Evolutionary conservation across 768 basidiomycete genomes (phyloP), one percentile per base, ranked within the genome.

Genomic region (Daedaleopsis nitida): DNA sequence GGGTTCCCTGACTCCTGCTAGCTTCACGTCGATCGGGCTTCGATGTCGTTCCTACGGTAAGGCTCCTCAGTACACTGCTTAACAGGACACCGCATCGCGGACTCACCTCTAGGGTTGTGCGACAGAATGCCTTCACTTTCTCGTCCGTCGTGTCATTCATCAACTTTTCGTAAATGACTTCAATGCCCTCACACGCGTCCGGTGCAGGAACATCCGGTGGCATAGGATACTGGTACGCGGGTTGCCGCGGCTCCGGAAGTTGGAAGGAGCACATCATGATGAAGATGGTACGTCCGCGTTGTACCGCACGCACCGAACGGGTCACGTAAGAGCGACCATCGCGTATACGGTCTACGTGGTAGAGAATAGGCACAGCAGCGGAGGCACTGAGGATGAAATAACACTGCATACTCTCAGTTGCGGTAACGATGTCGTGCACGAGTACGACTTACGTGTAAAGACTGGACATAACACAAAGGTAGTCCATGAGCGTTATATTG

Each of bases 231-330:
- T 90, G 87, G 66, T 86, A 79, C 10, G 76, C 70, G 1, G 86
- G 89, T 68, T 92, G 91, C 82, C 84, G 85, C 11, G 85, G 84
- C 69, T 94, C 92, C 3, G 89, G 88, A 54, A 78, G 80, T 63
- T 94, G 91, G 79, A 92, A 94, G 5, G 92, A 94, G 72, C 90
- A 93, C 61, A 91, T 70, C 75, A 93, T 78, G 44, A 88, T 80
- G 71, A 85, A 85, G 58, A 85, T 76, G n/a, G 72, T 71, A 47
- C 73, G 74, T n/a, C 84, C 83, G 38, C 74, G 73, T 59, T 86
- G 85, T 16, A 75, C 68, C 5, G 79, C 79, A 35, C 74, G 73
- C 34, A 80, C 78, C 19, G 71, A 62, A 76, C 80, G 83, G 4
- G 91, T 91, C 50, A 81, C 77, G 70, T 92, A 94, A 13, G 88